Evolutionary conservation across 2,329 filamentous ascomycete species (phyloP).

Genomic region (Pseudogymnoascus destructans): DNA sequence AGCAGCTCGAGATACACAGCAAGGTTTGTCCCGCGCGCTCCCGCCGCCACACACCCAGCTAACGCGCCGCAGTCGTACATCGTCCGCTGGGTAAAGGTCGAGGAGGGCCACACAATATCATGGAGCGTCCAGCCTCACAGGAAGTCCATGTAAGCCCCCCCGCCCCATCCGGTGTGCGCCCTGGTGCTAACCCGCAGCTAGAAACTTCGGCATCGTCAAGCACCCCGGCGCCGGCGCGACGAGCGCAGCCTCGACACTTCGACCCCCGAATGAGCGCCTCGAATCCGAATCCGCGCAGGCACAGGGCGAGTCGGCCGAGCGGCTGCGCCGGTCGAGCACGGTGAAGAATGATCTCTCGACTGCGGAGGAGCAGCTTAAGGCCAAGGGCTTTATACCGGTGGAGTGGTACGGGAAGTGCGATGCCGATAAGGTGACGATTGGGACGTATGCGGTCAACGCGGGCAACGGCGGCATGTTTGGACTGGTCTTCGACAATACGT

Average conservation of each 20-base stretch:
- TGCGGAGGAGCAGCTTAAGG: slow-evolving; percentile 49
- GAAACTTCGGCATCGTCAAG: slow-evolving; percentile 95
- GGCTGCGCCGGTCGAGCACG: slow-evolving; percentile 32
- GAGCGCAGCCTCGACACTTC: neutral
- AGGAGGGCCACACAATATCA: slow-evolving; percentile 80
- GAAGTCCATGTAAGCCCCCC: slow-evolving; percentile 63
- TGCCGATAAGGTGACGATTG: slow-evolving; percentile 87
- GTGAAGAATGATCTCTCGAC: slow-evolving; percentile 45
- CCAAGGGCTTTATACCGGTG: slow-evolving; percentile 55
- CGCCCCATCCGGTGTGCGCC: neutral
- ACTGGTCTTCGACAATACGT: slow-evolving; percentile 96
- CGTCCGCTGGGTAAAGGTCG: slow-evolving; percentile 90
- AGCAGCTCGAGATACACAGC: slow-evolving; percentile 94
- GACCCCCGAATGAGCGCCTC: neutral
- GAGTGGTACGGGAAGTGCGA: slow-evolving; percentile 93
- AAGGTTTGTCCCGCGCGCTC: slow-evolving; percentile 46
- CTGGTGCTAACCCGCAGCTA: slow-evolving; percentile 23
- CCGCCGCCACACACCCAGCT: neutral
- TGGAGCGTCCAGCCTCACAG: slow-evolving; percentile 98
- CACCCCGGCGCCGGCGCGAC: slow-evolving; percentile 60
- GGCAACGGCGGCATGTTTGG: slow-evolving; percentile 87
- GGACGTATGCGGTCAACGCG: slow-evolving; percentile 64
- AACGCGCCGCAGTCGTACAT: slow-evolving; percentile 66
- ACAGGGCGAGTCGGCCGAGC: slow-evolving; percentile 18
- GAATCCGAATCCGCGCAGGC: neutral